Base-by-base conservation (phyloP, 2,329 filamentous ascomycete genomes). In the Fusarium torulosum region DNA sequence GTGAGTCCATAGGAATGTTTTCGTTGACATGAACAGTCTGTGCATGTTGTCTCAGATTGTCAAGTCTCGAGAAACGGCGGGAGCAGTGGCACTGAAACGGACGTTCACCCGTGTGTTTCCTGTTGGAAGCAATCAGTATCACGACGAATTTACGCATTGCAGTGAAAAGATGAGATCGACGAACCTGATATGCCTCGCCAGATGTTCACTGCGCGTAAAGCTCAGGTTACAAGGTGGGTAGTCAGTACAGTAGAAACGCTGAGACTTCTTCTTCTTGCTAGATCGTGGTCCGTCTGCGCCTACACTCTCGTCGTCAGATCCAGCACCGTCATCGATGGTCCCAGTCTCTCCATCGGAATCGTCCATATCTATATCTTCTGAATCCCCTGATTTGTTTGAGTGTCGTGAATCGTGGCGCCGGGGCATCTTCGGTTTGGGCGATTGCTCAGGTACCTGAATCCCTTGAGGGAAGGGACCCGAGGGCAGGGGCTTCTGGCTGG, bases 21-120 rank as follows among this genome's bases (percentile, higher is more conserved):
- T 98, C 96, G 77, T 98, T 97, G 59, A 97, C 92, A 77, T 99
- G 96, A 1, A 99, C 96, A 0, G 96, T 98, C 78, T 97, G 94
- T 43, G 96, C 96, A 83, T 99, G 96, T 77, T 99, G 96, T 60
- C 96, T 89, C 51, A 99, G 83, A 75, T 99, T 99, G 78, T 99
- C 95, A 44, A 98, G 86, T 47, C 95, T 88, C 11, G 96, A 98
- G 77, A 99, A 99, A 55, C 94, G 88, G 50, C 96, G 88, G 4
- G 91, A 93, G 79, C 96, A 99, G 78, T 98, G 96, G 72, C 96
- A 99, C 79, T 96, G 92, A 74, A 98, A 99, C 0, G 96, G 96
- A 27, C 96, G 90, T 82, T 99, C 96, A 53, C 96, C 96, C 1
- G 96, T 99, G 75, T 99, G 96, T 86, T 98, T 98, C 73, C 94